These are phyloP conservation scores for Podaxis carcinomalis DNA, from an alignment of 768 basidiomycete species.

Conservation along the genomic window DNA sequence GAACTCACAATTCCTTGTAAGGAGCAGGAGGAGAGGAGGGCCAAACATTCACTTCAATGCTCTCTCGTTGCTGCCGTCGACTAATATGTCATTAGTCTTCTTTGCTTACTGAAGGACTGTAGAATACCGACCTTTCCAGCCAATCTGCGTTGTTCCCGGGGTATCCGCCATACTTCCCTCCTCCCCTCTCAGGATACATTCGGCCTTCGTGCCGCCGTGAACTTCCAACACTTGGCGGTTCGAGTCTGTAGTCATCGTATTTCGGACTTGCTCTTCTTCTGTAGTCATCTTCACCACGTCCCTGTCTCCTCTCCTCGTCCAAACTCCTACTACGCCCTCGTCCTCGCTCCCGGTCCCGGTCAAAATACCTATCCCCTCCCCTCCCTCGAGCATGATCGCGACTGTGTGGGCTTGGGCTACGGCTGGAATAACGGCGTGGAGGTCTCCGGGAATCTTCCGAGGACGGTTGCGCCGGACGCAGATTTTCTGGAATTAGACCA, in stretches of 20 bases:
- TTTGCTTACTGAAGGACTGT: not conserved
- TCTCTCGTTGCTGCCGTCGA: slow-evolving; percentile 48
- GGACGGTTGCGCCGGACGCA: slow-evolving; percentile 15
- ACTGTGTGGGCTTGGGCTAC: slow-evolving; percentile 24
- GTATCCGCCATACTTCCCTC: slow-evolving; percentile 20
- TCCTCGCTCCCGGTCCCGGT: slow-evolving; percentile 16
- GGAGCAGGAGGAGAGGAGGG: slow-evolving; percentile 60
- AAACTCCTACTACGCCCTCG: slow-evolving; percentile 15
- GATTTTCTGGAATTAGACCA: slow-evolving; percentile 54
- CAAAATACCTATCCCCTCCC: slow-evolving; percentile 22
- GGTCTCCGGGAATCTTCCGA: slow-evolving; percentile 33
- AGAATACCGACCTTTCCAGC: slow-evolving; percentile 59
- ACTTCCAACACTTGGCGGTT: slow-evolving; percentile 27
- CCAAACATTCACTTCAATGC: slow-evolving; percentile 62
- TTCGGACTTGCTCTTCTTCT: slow-evolving; percentile 47
- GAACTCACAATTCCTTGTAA: slow-evolving; percentile 48
- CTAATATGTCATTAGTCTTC: not conserved
- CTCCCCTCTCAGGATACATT: slow-evolving; percentile 52
- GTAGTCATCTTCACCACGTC: slow-evolving; percentile 17
- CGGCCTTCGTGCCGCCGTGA: slow-evolving; percentile 29
- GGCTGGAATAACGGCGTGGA: slow-evolving; percentile 26
- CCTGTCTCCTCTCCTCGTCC: slow-evolving; percentile 18
- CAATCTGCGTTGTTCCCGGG: slow-evolving; percentile 42
- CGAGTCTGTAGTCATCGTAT: slow-evolving; percentile 53
- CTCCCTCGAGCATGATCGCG: slow-evolving; percentile 29